phyloP scores from a whole-genome alignment of 1,284 basidiomycete species.

The Baeospora myosura region DNA sequence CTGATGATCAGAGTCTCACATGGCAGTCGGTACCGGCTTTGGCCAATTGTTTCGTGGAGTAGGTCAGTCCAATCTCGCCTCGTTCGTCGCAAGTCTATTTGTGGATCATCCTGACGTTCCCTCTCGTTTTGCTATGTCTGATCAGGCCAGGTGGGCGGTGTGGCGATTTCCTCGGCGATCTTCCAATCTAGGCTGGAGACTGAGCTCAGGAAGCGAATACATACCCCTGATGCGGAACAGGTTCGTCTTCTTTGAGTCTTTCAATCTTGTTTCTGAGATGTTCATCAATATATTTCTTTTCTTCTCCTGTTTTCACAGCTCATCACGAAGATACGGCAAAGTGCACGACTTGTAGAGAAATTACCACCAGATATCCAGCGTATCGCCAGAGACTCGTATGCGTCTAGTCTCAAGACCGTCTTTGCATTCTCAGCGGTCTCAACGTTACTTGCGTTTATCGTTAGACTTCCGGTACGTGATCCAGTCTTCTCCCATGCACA shows the following conservation, averaged over 20 bases:
- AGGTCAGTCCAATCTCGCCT: constrained; percentile 43
- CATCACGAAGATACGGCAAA: constrained; percentile 66
- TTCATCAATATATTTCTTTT: not conserved
- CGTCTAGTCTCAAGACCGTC: constrained; percentile 56
- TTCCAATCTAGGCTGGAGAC: constrained; percentile 65
- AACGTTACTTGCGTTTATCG: constrained; percentile 58
- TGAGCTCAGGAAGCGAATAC: constrained; percentile 60
- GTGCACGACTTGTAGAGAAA: constrained; percentile 51
- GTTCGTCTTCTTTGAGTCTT: too few species aligned
- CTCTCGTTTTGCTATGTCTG: not conserved
- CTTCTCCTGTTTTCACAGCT: constrained; percentile 30
- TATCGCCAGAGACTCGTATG: constrained; percentile 68
- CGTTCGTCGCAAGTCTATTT: too few species aligned
- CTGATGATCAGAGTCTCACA: constrained; percentile 38
- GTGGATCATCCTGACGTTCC: not conserved
- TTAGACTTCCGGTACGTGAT: constrained; percentile 60
- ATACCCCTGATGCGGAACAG: constrained; percentile 51
- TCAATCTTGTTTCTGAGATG: constrained; percentile 5
- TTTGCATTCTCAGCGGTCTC: constrained; percentile 66
- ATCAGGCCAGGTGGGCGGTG: constrained; percentile 76
- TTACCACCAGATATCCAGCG: constrained; percentile 57
- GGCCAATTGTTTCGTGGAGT: constrained; percentile 72
- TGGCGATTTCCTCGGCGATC: constrained; percentile 70
- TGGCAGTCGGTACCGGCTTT: constrained; percentile 80
- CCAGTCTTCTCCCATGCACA: constrained; percentile 11